phyloP scores from a whole-genome alignment of 192 early-diverging fungal species.

The Phlyctochytrium arcticum region DNA sequence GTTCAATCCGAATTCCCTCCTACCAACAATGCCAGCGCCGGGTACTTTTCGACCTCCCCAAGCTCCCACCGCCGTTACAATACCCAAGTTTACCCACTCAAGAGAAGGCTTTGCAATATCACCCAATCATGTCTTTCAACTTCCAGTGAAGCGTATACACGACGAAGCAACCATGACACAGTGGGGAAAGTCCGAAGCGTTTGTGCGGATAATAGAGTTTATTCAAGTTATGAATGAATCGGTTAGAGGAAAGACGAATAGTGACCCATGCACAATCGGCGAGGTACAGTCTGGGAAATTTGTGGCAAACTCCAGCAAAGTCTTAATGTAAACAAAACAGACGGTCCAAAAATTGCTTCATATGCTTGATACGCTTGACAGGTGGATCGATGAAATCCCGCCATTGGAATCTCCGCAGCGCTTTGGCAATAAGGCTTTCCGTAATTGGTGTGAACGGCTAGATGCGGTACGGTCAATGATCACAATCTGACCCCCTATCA shows the following conservation, averaged over 20 bases:
- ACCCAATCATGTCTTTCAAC: conserved; percentile 31
- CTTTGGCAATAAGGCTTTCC: conserved; percentile 92
- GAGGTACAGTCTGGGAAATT: conserved; percentile 36
- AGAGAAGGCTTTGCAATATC: conserved; percentile 14
- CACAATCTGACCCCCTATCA: not conserved
- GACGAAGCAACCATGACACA: conserved; percentile 48
- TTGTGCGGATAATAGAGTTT: conserved; percentile 66
- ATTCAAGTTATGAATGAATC: conserved; percentile 67
- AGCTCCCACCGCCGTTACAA: not conserved
- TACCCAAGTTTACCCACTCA: conserved; percentile 14
- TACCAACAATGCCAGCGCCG: conserved; percentile 27
- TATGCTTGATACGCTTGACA: conserved; percentile 62
- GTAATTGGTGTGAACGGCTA: conserved; percentile 64
- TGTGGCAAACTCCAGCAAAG: not conserved
- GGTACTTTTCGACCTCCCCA: conserved; percentile 13
- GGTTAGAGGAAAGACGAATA: conserved; percentile 55
- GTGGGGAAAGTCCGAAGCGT: conserved; percentile 66
- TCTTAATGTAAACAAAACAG: conserved; percentile 18
- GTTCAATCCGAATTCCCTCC: conserved; percentile 13
- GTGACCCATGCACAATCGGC: conserved; percentile 52
- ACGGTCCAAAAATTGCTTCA: conserved; percentile 44
- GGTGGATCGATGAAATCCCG: conserved; percentile 75
- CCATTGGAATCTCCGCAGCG: conserved; percentile 65
- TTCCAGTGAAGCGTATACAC: conserved; percentile 57
- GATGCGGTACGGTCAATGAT: conserved; percentile 29